A percentile compares a stretch with the other conserved stretches of the same genome.
phyloP scores from a whole-genome alignment of 768 basidiomycete species.

The Glaciozyma martinii region DNA sequence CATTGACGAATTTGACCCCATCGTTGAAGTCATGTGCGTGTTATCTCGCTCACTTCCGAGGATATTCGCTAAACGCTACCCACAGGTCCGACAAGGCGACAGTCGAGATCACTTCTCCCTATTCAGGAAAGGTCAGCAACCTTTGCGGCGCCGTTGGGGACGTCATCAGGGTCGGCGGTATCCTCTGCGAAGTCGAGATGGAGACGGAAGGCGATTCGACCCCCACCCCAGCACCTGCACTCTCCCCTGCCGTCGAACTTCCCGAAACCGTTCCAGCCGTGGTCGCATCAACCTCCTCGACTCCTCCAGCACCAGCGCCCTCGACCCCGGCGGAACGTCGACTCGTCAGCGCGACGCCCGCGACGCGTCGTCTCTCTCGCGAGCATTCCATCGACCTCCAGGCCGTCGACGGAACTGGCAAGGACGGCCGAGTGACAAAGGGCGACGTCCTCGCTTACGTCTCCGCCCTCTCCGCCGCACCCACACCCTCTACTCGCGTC shows the following conservation, averaged over 20 bases:
- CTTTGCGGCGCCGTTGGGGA: conserved; percentile 70
- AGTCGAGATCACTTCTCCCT: conserved; percentile 83
- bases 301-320: conserved; percentile 5
- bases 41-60: not conserved
- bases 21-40: conserved; percentile 57
- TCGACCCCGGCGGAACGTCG: not conserved
- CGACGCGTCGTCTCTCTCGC: conserved; percentile 67
- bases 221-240: not conserved
- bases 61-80: not conserved
- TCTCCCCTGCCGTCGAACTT: not conserved
- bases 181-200: conserved; percentile 66
- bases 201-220: conserved; percentile 8
- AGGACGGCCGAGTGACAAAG: conserved; percentile 64
- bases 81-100: conserved; percentile 75
- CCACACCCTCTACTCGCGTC: not conserved
- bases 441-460: conserved; percentile 47
- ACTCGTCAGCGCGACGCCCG: conserved; percentile 61
- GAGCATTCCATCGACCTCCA: conserved; percentile 55
- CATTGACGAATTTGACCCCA: conserved; percentile 53
- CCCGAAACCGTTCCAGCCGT: not conserved
- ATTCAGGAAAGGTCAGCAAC: conserved; percentile 62
- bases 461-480: not conserved
- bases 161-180: conserved; percentile 62
- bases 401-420: conserved; percentile 61
- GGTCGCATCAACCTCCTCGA: not conserved